Percentiles rank a stretch among this genome's conserved stretches.
Conservation (phyloP, 2,329 filamentous ascomycete species). For the Chaetomium globosum region DNA sequence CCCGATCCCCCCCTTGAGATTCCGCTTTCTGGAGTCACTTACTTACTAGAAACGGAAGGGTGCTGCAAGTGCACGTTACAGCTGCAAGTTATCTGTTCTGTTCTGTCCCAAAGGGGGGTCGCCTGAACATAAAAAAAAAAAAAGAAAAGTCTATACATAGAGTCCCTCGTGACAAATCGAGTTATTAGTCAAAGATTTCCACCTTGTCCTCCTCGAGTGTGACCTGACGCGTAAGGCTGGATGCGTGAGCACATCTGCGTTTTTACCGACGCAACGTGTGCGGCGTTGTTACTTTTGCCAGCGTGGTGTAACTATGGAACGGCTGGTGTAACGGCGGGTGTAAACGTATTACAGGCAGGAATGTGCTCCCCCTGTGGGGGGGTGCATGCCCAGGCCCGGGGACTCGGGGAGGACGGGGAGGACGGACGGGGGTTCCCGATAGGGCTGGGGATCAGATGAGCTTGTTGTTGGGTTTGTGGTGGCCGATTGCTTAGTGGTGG, state of each 20-base stretch:
- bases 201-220: neutral
- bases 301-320: neutral
- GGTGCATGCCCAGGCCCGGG: neutral
- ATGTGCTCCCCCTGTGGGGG: neutral
- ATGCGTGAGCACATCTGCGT: neutral
- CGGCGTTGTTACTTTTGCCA: too few relatives aligned
- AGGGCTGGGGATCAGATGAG: conserved; percentile 2
- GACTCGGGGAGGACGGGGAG: neutral
- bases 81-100: neutral
- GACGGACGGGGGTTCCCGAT: conserved; percentile 1
- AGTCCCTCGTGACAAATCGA: neutral
- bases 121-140: too few relatives aligned
- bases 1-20: neutral
- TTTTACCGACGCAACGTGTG: neutral
- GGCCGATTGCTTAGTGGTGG: neutral
- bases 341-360: neutral
- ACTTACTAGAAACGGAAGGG: neutral
- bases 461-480: neutral
- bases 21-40: neutral
- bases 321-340: conserved; percentile 4
- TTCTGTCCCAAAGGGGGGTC: too few relatives aligned
- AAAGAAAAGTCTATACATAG: neutral
- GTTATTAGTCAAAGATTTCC: neutral
- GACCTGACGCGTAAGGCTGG: neutral
- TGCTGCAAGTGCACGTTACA: too few relatives aligned